These are phyloP conservation scores for Nannochloropsis gaditana DNA, from an alignment of 108 stramenopile species.

Conservation along the genomic window DNA sequence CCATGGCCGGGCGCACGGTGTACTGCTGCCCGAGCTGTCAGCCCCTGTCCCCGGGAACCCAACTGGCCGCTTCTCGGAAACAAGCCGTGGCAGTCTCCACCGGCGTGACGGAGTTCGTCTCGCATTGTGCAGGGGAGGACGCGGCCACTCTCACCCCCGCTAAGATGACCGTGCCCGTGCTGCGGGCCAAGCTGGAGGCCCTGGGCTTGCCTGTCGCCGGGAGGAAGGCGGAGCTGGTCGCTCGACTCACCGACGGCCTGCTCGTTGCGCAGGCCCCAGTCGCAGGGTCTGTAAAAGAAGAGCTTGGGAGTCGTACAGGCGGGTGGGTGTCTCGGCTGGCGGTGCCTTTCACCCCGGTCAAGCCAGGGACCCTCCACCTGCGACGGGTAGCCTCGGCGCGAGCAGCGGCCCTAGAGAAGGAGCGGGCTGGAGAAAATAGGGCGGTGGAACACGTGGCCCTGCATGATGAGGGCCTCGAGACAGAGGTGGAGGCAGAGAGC, in stretches of 20 bases:
- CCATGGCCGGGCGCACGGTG: constrained; percentile 58
- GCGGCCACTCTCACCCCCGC: constrained; percentile 42
- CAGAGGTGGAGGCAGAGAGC: neutral
- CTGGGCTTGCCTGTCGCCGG: constrained; percentile 1
- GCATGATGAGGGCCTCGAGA: constrained; percentile 32
- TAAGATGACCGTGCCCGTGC: constrained; percentile 59
- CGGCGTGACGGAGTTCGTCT: constrained; percentile 56
- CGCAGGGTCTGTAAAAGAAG: neutral
- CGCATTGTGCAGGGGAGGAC: constrained; percentile 60
- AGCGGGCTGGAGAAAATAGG: constrained; percentile 59
- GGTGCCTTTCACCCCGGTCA: constrained; percentile 34
- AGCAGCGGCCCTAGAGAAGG: constrained; percentile 63
- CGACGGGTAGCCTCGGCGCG: constrained; percentile 37
- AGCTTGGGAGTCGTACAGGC: neutral
- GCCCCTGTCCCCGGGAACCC: constrained; percentile 31
- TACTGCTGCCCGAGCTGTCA: constrained; percentile 66
- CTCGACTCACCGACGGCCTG: neutral
- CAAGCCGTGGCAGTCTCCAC: constrained; percentile 23
- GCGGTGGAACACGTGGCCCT: constrained; percentile 66
- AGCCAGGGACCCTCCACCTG: neutral
- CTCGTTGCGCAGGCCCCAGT: neutral
- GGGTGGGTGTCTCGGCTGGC: neutral
- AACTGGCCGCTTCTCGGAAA: neutral
- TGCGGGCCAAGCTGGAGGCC: constrained; percentile 49
- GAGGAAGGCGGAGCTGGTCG: constrained; percentile 28